phyloP scores from a whole-genome alignment of 1,284 basidiomycete genomes.

The Puccinia horiana region DNA sequence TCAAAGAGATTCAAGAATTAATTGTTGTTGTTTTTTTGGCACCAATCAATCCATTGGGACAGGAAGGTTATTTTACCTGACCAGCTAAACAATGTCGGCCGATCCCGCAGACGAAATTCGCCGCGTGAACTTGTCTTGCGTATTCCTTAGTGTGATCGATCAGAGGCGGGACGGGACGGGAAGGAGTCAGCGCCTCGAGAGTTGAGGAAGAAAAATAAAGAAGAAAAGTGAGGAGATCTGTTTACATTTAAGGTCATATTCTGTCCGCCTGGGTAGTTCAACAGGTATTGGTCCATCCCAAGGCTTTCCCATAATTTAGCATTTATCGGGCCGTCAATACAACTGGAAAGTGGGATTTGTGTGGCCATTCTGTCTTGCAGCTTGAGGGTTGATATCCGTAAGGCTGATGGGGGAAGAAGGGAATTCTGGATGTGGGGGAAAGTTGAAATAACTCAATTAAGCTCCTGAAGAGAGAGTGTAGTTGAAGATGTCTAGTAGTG shows the following conservation, averaged over 20 bases:
- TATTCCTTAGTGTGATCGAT: no score
- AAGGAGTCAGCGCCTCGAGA: no score
- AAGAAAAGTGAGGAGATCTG: not conserved
- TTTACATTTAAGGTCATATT: slow-evolving; percentile 31
- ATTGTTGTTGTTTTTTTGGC: not conserved
- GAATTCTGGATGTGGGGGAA: not conserved
- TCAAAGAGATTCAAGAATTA: not conserved
- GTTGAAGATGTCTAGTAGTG: not conserved
- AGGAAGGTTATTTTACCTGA: slow-evolving; percentile 37
- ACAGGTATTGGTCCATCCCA: slow-evolving; percentile 32
- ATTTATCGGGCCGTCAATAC: slow-evolving; percentile 18
- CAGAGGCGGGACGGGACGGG: no score
- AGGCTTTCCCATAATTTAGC: slow-evolving; percentile 30
- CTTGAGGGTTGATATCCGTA: not conserved
- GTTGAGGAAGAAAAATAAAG: not conserved
- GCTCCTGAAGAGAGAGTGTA: not conserved
- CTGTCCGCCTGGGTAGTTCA: slow-evolving; percentile 34
- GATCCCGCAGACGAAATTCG: slow-evolving; percentile 46
- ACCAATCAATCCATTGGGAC: not conserved
- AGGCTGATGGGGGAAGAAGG: not conserved
- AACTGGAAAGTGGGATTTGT: slow-evolving; percentile 23
- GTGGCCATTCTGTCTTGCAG: not conserved
- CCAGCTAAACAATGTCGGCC: slow-evolving; percentile 41
- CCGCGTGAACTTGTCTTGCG: slow-evolving; percentile 34
- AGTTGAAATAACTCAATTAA: not conserved